These are phyloP conservation scores for Pythium phragmitis DNA, from an alignment of 352 stramenopile genomes.

Conservation along the genomic window DNA sequence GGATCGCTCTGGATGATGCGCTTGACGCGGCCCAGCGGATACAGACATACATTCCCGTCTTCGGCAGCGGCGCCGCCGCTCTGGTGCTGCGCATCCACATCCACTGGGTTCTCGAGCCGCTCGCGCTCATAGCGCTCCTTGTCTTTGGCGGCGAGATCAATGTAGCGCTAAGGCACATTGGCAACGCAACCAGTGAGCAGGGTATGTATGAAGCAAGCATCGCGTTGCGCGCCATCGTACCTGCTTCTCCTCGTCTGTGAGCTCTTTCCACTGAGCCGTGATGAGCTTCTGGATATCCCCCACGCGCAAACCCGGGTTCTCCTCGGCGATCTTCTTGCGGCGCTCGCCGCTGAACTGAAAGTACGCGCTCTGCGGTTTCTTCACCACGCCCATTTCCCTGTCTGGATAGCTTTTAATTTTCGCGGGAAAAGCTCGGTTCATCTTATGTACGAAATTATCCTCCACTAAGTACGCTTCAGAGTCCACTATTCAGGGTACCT, in stretches of 20 bases:
- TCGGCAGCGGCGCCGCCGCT: slow-evolving; percentile 24
- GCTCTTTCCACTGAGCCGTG: slow-evolving; percentile 87
- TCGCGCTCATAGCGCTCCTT: slow-evolving; percentile 82
- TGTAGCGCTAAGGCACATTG: slow-evolving; percentile 51
- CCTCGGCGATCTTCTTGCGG: slow-evolving; percentile 61
- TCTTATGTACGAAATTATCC: not conserved
- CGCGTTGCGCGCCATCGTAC: slow-evolving; percentile 22
- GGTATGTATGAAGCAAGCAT: not conserved
- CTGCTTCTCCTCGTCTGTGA: slow-evolving; percentile 84
- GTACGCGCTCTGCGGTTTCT: slow-evolving; percentile 88
- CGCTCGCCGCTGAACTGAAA: slow-evolving; percentile 81
- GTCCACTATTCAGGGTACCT: not conserved
- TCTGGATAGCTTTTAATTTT: slow-evolving; percentile 6
- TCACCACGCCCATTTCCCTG: slow-evolving; percentile 49
- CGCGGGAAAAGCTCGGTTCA: slow-evolving; percentile 6
- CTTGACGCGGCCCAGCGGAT: slow-evolving; percentile 83
- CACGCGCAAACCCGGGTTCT: slow-evolving; percentile 60
- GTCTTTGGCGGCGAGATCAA: slow-evolving; percentile 83
- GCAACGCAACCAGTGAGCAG: not conserved
- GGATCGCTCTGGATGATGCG: slow-evolving; percentile 94
- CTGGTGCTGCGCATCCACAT: slow-evolving; percentile 53
- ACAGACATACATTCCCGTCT: slow-evolving; percentile 46
- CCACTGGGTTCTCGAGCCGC: slow-evolving; percentile 59
- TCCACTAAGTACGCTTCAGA: not conserved
- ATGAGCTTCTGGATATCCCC: slow-evolving; percentile 89